Conservation (phyloP, 305 asterid species). For the Fraxinus ornus region DNA sequence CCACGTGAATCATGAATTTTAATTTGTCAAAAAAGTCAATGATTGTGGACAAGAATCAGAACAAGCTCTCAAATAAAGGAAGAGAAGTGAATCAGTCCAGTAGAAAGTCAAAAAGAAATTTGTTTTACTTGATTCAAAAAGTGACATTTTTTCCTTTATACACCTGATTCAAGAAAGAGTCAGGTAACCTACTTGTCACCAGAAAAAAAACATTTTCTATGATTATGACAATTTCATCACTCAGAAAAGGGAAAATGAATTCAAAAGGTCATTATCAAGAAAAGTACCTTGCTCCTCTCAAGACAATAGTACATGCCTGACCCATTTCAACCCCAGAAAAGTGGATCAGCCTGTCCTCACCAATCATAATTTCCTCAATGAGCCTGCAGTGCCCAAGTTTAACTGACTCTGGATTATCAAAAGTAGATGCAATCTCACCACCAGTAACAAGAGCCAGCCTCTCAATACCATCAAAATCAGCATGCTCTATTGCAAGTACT, state of each 20-base stretch:
- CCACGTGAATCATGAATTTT: not conserved
- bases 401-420: constrained; percentile 90
- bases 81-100: not conserved
- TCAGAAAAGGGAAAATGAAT: not conserved
- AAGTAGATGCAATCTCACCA: constrained; percentile 95
- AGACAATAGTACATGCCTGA: constrained; percentile 89
- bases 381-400: constrained; percentile 88
- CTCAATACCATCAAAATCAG: constrained; percentile 95
- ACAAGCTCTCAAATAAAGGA: not conserved
- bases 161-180: not conserved
- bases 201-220: not conserved
- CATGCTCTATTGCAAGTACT: constrained; percentile 92
- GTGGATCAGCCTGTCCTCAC: constrained; percentile 89
- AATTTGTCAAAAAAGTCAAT: not conserved
- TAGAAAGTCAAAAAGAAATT: not conserved
- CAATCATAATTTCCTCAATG: constrained; percentile 95
- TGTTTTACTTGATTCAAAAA: not conserved
- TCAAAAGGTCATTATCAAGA: not conserved
- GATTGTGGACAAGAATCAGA: not conserved
- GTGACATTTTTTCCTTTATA: not conserved
- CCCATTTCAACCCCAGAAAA: constrained; percentile 94
- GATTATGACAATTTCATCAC: not conserved
- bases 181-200: too few species aligned
- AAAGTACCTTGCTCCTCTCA: constrained; percentile 87
- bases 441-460: constrained; percentile 91